These are phyloP conservation scores for Eimeria necatrix DNA, from an alignment of 169 alveolate species.

Conservation along the genomic window DNA sequence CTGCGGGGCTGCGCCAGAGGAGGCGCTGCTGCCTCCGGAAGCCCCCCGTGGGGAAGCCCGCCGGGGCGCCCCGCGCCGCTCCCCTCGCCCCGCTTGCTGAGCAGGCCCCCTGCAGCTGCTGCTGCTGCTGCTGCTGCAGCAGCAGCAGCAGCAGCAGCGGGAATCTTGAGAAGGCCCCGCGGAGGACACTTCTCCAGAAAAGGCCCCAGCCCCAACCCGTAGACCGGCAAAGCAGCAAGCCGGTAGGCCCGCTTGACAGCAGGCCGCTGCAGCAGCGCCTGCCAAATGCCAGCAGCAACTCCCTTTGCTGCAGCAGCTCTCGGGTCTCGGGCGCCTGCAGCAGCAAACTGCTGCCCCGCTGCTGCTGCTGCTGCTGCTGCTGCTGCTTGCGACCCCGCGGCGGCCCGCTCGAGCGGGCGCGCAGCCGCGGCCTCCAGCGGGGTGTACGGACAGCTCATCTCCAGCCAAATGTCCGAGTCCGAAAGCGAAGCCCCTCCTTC, in stretches of 20 bases:
- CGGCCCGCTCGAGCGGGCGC: too few relatives aligned
- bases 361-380: too few relatives aligned
- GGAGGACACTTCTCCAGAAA: neutral
- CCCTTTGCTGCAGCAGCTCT: neutral
- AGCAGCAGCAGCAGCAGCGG: constrained; percentile 33
- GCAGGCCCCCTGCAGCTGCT: neutral
- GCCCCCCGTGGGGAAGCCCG: too few relatives aligned
- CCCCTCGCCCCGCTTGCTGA: neutral
- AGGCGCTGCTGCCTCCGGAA: neutral
- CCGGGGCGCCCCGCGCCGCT: neutral
- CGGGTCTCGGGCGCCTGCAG: too few relatives aligned
- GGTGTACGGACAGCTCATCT: neutral
- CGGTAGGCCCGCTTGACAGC: neutral
- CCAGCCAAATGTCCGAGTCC: constrained; percentile 54
- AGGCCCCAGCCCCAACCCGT: neutral
- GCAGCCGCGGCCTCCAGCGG: neutral
- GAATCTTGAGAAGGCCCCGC: neutral
- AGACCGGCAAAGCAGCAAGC: neutral
- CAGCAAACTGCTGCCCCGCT: neutral
- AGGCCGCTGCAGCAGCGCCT: constrained; percentile 15
- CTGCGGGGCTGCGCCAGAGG: neutral
- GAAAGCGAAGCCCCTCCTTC: neutral
- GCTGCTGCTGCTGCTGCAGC: constrained; percentile 48
- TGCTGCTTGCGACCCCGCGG: too few relatives aligned
- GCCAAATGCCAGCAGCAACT: constrained; percentile 20